Evolutionary conservation across 495 filamentous ascomycete species (phyloP), one percentile per base, ranked within the genome.

Genomic region (Cercophora newfieldiana): DNA sequence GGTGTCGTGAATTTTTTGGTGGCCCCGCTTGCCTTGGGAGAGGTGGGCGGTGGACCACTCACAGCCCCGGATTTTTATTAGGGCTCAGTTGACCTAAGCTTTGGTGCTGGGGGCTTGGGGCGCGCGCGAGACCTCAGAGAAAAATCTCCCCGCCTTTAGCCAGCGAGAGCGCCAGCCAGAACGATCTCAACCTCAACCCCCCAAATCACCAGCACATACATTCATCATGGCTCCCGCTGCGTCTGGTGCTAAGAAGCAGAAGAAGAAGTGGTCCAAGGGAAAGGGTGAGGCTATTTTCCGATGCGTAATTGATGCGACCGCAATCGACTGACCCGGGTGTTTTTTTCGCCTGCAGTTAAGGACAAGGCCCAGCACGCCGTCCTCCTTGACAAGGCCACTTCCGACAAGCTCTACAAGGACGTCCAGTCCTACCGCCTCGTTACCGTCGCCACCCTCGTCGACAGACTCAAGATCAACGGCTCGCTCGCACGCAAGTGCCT

Each of bases 241-340:
- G 80, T 82, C 91, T 81, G 92, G 91, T 78, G 92, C 90, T 79
- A 96, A 96, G 89, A 97, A 96, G 86, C 91, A 94, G 80, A 97
- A 97, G 92, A 98, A 98, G 92, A 97, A 97, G 94, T 97, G 94
- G 94, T 97, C 94, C 74, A 99, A 97, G 92, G 96, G 93, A 83
- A 97, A 97, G 88, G 75, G 75, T 78, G 73, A 71, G 70, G 30
- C 44, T 50, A 30, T 50, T 64, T 60, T 60, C 44, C 49, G n/a
- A 44, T 51, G 50, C 33, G 62, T 18, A 53, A 61, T 55, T 19
- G 53, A 63, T 58, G 53, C 67, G 37, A 48, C 22, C 30, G 26
- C 29, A 33, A 66, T n/a, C 21, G n/a, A 50, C 47, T 49, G 59
- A 51, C 51, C n/a, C 19, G 54, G 49, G 29, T 26, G 0, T 16